Percentiles rank a stretch among this genome's conserved stretches.
These are phyloP conservation scores for Lepidium didymum DNA, from an alignment of 345 rosid genomes.

Conservation along the genomic window DNA sequence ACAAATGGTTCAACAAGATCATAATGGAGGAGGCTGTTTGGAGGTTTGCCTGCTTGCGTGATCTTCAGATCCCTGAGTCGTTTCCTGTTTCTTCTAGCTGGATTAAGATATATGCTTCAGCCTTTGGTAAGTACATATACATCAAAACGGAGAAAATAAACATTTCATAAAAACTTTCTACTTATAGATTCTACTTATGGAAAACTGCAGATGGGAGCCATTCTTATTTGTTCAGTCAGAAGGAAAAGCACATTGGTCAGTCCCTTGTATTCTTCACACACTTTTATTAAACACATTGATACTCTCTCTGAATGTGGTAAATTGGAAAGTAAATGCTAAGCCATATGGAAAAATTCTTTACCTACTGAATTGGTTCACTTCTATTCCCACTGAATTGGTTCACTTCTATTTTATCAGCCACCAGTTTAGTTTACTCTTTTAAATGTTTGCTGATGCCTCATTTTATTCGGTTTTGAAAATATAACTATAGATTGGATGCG, in stretches of 20 bases:
- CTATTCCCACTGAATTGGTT: too few relatives aligned
- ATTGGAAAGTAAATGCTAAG: too few relatives aligned
- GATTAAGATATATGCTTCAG: conserved; percentile 68
- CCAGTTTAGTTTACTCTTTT: not conserved
- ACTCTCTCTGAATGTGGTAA: too few relatives aligned
- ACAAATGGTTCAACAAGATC: conserved; percentile 56
- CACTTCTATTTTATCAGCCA: too few relatives aligned
- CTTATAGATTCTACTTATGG: not conserved
- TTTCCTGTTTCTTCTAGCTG: conserved; percentile 43
- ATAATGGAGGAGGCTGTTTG: conserved; percentile 68
- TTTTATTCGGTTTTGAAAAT: not conserved
- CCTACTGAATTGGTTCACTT: too few relatives aligned
- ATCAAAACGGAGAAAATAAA: not conserved
- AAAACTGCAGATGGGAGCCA: conserved; percentile 73
- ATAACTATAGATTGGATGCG: conserved; percentile 84
- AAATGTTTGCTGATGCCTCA: not conserved
- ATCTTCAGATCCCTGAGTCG: conserved; percentile 70
- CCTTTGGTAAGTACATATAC: conserved; percentile 42
- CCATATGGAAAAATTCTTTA: too few relatives aligned
- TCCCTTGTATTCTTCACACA: not conserved
- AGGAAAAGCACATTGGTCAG: conserved; percentile 78
- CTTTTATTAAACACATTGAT: not conserved
- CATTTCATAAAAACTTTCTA: not conserved
- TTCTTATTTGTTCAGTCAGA: conserved; percentile 59
- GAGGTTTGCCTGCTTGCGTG: conserved; percentile 81